Conservation (phyloP, 169 alveolate genomes). For the Blepharisma undulans region DNA sequence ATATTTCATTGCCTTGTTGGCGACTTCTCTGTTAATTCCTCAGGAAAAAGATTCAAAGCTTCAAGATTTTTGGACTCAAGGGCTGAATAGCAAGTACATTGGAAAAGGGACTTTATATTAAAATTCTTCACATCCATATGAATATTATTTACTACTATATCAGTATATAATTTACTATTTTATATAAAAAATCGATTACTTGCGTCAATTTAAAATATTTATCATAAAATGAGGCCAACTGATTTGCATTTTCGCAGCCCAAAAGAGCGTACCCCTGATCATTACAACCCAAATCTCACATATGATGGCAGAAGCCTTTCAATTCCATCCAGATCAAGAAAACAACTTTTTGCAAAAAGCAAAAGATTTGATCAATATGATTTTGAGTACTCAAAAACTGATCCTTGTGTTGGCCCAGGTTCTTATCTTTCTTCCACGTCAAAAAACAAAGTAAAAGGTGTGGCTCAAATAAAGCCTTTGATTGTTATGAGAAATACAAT, state of each 20-base stretch:
- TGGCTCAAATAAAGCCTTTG: neutral
- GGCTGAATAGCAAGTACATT: neutral
- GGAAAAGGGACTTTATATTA: neutral
- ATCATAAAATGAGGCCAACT: slow-evolving; percentile 15
- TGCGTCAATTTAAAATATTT: neutral
- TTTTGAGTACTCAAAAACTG: neutral
- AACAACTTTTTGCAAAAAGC: neutral
- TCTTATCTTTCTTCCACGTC: neutral
- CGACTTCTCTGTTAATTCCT: neutral
- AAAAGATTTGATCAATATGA: neutral
- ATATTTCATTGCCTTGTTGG: neutral
- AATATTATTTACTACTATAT: too few species aligned
- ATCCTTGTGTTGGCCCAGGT: slow-evolving; percentile 19
- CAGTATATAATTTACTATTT: neutral
- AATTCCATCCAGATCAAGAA: neutral
- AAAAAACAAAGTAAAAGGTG: neutral
- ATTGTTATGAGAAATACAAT: neutral
- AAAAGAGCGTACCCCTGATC: slow-evolving; percentile 15
- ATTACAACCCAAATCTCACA: neutral
- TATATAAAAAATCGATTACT: neutral
- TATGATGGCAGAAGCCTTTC: slow-evolving; percentile 5
- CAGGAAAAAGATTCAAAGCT: neutral
- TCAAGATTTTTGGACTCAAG: neutral
- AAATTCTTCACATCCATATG: neutral
- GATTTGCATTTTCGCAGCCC: slow-evolving; percentile 15